Percentiles rank a stretch among this genome's conserved stretches.
Conservation (phyloP, 1,284 basidiomycete genomes). For the Cutaneotrichosporon sp. region DNA sequence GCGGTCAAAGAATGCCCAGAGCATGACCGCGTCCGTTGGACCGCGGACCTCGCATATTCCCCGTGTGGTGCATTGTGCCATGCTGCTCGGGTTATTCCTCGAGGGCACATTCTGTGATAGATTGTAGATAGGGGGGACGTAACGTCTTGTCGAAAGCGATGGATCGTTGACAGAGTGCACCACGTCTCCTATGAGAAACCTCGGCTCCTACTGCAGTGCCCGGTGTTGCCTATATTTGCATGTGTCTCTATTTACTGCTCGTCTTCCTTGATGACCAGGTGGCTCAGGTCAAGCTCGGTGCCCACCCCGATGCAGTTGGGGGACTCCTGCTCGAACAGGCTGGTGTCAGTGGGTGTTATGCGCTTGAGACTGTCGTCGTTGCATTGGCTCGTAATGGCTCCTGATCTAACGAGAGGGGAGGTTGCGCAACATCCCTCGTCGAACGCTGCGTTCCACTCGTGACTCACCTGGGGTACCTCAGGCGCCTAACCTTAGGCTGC, state of each 20-base stretch:
- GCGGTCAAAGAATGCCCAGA: constrained; percentile 48
- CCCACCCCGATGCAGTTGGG: constrained; percentile 48
- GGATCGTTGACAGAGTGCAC: not conserved
- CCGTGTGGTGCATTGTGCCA: constrained; percentile 18
- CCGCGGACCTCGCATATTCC: constrained; percentile 36
- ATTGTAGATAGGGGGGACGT: not conserved
- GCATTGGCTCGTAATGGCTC: too few relatives aligned
- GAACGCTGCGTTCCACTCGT: not conserved
- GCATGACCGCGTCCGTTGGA: constrained; percentile 5
- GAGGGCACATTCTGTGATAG: constrained; percentile 30
- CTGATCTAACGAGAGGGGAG: not conserved
- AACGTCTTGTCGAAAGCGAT: not conserved
- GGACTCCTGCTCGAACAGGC: constrained; percentile 48
- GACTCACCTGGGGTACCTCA: constrained; percentile 48
- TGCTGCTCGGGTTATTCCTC: constrained; percentile 37
- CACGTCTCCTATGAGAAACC: not conserved
- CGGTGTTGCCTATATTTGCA: constrained; percentile 3
- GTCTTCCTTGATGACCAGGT: constrained; percentile 46
- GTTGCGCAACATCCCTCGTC: not conserved
- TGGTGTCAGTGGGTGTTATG: constrained; percentile 17
- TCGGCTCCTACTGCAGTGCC: too few relatives aligned
- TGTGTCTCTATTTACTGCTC: constrained; percentile 4
- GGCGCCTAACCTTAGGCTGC: constrained; percentile 42
- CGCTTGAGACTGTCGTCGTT: too few relatives aligned
- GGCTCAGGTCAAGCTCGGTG: constrained; percentile 45